Evolutionary conservation across 805 yeast genomes (phyloP), one percentile per base, ranked within the genome.

Genomic region (Millerozyma miso): DNA sequence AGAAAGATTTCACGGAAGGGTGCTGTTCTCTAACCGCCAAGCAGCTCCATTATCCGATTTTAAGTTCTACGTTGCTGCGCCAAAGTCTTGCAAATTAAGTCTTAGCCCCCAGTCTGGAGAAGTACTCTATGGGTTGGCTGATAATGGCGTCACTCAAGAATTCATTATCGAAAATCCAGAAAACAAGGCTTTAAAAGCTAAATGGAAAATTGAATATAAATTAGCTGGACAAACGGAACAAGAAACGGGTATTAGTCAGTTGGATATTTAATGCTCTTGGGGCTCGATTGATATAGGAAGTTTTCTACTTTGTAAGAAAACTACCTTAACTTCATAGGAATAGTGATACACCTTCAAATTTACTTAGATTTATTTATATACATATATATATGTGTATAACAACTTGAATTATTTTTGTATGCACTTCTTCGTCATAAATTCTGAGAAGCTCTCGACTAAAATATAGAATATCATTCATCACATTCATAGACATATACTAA

Each of bases 181-280:
- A 19, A 50, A 55, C 32, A 71, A 66, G 52, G 59, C 58, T 19
- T 65, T 84, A 51, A 86, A 85, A 61, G 71, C 88, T 45, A 84
- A 87, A 60, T 88, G 90, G 91, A 85, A 83, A 60, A 73, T 77
- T 18, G 76, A 76, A 43, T 87, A 77, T 58, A 52, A 55, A 8
- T 57, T 73, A 7, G 77, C 75, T 41, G 78, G 80, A n/a, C 57
- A 60, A 17, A 59, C 62, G 6, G 62, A 62, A 16, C 82, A 76
- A 51, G 85, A 80, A 49, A 73, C 80, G 7, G 88, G 88, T 5
- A 79, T 81, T 15, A 59, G 62, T 47, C 56, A 50, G 8, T 52
- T 60, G 43, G 29, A 23, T 23, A 23, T 23, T 23, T 23, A 23
- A 23, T 23, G 6, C 6, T 23, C 29, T 10, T n/a, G n/a, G n/a